Conservation (phyloP, 192 early-diverging fungal genomes). For the Coemansia sp. region DNA sequence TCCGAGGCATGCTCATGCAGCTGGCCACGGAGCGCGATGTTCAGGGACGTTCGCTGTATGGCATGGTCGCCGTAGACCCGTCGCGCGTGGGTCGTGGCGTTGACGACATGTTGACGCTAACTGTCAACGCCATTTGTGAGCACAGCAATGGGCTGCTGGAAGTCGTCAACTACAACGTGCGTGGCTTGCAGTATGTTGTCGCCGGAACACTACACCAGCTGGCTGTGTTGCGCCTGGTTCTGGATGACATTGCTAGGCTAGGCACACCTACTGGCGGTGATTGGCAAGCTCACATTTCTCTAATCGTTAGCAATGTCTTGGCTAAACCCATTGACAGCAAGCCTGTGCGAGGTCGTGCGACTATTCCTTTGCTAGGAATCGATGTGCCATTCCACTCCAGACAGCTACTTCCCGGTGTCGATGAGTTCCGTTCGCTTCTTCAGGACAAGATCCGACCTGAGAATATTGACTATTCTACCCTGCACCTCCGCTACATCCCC, state of each 20-base stretch:
- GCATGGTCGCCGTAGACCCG: slow-evolving; percentile 93
- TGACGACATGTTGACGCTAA: slow-evolving; percentile 66
- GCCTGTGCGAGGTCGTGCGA: slow-evolving; percentile 82
- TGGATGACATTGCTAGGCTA: slow-evolving; percentile 78
- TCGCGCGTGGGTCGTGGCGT: slow-evolving; percentile 74
- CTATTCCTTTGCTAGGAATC: slow-evolving; percentile 84
- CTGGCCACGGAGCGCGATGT: slow-evolving; percentile 79
- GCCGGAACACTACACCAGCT: slow-evolving; percentile 79
- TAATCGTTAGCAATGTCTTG: slow-evolving; percentile 67
- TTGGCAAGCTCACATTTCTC: slow-evolving; percentile 76
- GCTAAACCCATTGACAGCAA: slow-evolving; percentile 62
- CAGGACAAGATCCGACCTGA: slow-evolving; percentile 72
- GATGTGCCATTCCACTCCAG: slow-evolving; percentile 91
- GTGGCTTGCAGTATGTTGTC: slow-evolving; percentile 90
- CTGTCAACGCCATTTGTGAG: slow-evolving; percentile 76
- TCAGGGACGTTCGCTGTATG: slow-evolving; percentile 82
- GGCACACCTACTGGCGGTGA: slow-evolving; percentile 71
- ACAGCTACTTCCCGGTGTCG: slow-evolving; percentile 80
- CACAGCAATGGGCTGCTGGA: slow-evolving; percentile 72
- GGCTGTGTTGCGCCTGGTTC: slow-evolving; percentile 71
- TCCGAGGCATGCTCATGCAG: slow-evolving; percentile 97
- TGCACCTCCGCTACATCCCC: slow-evolving; percentile 84
- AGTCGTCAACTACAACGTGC: slow-evolving; percentile 95
- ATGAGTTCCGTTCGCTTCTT: slow-evolving; percentile 83
- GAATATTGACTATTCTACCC: slow-evolving; percentile 64